Evolutionary conservation across 108 stramenopile species (phyloP), one percentile per base, ranked within the genome.

Genomic region (Cylindrotheca closterium): DNA sequence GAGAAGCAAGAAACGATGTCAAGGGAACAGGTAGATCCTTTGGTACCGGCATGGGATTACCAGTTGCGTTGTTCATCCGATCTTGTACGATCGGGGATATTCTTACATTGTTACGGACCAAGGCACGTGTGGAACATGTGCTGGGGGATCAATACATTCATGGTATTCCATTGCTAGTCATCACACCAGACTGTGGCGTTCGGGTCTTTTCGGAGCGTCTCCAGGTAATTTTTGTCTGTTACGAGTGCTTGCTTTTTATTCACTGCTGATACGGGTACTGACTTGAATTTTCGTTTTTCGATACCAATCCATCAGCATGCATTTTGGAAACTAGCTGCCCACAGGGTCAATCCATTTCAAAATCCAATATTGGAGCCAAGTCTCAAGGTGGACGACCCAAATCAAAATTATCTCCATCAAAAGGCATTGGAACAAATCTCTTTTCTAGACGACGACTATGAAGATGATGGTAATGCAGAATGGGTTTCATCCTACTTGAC

Each of bases 261-360:
- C 15, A 10, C 15, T 42, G 37, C 15, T 42, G 37, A 15, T 42
- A 15, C 10, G 37, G 7, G 7, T 42, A 42, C 15, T 42, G 7
- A 15, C 37, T 42, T 42, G 37, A 10, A 15, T 42, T 42, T 15
- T 42, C 37, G 15, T 15, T 42, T 42, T 10, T 42, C 15, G 37
- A 42, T 42, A 10, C 15, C 37, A 15, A 10, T 42, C 37, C 37
- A 7, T 42, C 85, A 95, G 60, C 60, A 77, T 12, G 65, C 82
- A 47, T 68, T 95, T 7, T 65, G 88, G 33, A 84, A 87, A 65
- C 75, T 85, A 22, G 86, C 89, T 55, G 78, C 91, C 1, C 75
- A 67, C 42, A 71, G 84, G 47, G 50, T 95, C 55, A 92, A 95
- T 62, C 94, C 94, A 8, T 95, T 92, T 53, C 91, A 94, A 42